Evolutionary conservation across 768 basidiomycete genomes (phyloP), one percentile per base, ranked within the genome.

Genomic region (Boletus huronensis): DNA sequence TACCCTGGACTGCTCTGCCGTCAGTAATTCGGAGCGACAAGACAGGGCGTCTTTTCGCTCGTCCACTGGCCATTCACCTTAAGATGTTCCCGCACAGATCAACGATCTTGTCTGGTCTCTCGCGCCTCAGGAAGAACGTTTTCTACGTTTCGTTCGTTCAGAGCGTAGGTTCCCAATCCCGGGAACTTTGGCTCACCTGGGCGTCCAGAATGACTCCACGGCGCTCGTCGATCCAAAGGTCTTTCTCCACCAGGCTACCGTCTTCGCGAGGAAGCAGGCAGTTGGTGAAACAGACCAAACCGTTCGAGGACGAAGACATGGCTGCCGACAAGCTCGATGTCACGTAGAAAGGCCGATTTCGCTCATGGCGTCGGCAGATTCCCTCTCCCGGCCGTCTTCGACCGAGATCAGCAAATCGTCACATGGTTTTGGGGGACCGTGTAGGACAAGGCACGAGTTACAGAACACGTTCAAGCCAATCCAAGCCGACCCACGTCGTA

Each of bases 281-380:
- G 70, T 94, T 93, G 36, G 92, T 93, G 72, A 94, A 92, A 72
- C 92, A 90, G 48, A 92, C 73, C 25, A 93, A 77, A 43, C 81
- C 82, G 70, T 91, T 90, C n/a, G 61, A 39, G 21, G 58, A 39
- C 28, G 53, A 46, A 25, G 66, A 54, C 65, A 68, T 66, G 64
- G 49, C 25, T 21, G 41, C 34, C 41, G 48, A 64, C 48, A 47
- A 47, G 50, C 47, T 59, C 45, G 25, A 36, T 9, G 55, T 50
- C 47, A 31, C 42, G 40, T 23, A 45, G 46, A 47, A 58, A 50
- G 59, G 34, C 26, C 31, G 21, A 17, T 43, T 21, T 25, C 28
- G 55, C 21, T 6, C 57, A 41, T 50, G 38, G n/a, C 39, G 3
- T 39, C 13, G 39, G 5, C 19, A 16, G 42, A n/a, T 23, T 38